Evolutionary conservation across 2,329 filamentous ascomycete species (phyloP), one percentile per base, ranked within the genome.

Genomic region (Trichoderma atrobrunneum): DNA sequence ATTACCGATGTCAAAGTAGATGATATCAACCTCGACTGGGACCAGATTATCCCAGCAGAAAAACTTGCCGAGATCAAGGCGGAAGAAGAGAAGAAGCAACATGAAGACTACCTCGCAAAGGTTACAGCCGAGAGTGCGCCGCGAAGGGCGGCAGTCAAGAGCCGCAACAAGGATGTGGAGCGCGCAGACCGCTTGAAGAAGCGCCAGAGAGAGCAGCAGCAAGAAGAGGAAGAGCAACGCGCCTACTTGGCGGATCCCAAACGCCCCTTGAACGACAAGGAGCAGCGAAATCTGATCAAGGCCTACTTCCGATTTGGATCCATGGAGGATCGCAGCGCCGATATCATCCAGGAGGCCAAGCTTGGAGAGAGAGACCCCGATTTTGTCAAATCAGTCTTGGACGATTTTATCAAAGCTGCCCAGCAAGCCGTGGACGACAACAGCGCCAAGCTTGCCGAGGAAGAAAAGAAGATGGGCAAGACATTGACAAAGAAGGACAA

Each of bases 1-100:
- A 97, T 97, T 78, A 98, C 96, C 1, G 96, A 99, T 81, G 95
- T 98, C 81, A 98, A 98, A 83, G 93, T 98, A 28, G 93, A 98
- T 72, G 88, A 90, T 65, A 84, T 89, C 63, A 84, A 85, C 75
- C 90, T 98, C 30, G 94, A 97, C 76, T 99, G 96, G 96, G 96
- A 99, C 78, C 93, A 98, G 76, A 99, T 99, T 77, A 98, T 99
- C 76, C 97, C 96, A 0, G 94, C 95, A 73, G 94, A 97, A 8
- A 91, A 97, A 78, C 88, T 99, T 21, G 95, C 95, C 18, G 91
- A 91, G 73, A 92, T 98, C 82, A 97, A 97, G 80, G 91, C 90
- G 0, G 93, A 97, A 65, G 95, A 98, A 78, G 93, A 97, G 76
- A 90, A 92, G 80, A 92, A 92, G 78, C 90, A 93, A 71, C 90